Percentiles rank a stretch among this genome's conserved stretches.
phyloP scores from a whole-genome alignment of 1,284 basidiomycete species.

The Sphagnurus paluster region DNA sequence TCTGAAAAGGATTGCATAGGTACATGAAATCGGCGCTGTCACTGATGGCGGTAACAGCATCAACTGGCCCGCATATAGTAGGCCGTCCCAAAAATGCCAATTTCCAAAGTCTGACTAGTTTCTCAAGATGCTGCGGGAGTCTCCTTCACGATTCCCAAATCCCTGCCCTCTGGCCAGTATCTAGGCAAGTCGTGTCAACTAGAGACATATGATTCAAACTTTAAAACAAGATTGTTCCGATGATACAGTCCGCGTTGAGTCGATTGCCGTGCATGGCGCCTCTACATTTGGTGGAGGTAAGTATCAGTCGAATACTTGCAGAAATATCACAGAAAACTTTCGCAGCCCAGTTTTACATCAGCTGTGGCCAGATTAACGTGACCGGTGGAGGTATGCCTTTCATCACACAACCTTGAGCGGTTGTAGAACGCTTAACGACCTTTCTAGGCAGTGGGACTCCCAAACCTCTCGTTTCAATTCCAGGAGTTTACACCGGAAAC shows the following conservation, averaged over 20 bases:
- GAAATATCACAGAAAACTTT: background rate
- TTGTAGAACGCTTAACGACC: background rate
- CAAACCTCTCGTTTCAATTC: constrained; percentile 34
- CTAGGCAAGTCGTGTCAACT: constrained; percentile 7
- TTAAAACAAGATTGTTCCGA: constrained; percentile 5
- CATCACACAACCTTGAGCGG: background rate
- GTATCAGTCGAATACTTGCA: constrained; percentile 25
- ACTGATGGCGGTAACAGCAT: constrained; percentile 41
- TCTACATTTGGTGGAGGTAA: constrained; percentile 35
- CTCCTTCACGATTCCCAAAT: constrained; percentile 43
- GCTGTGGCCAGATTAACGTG: constrained; percentile 34
- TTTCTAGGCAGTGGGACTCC: constrained; percentile 29
- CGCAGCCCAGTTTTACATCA: constrained; percentile 34
- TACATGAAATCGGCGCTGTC: constrained; percentile 38
- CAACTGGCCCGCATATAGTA: constrained; percentile 38
- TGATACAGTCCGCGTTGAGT: constrained; percentile 44
- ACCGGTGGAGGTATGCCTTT: constrained; percentile 25
- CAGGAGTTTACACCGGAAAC: constrained; percentile 34
- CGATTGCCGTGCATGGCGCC: constrained; percentile 44
- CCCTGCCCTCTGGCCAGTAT: constrained; percentile 47
- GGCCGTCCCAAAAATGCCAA: background rate
- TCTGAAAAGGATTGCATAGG: constrained; percentile 21
- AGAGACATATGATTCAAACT: background rate
- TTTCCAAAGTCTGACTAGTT: background rate
- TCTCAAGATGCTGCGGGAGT: constrained; percentile 32